Evolutionary conservation across 2,329 filamentous ascomycete genomes (phyloP).

Genomic region (Curvularia lunata): DNA sequence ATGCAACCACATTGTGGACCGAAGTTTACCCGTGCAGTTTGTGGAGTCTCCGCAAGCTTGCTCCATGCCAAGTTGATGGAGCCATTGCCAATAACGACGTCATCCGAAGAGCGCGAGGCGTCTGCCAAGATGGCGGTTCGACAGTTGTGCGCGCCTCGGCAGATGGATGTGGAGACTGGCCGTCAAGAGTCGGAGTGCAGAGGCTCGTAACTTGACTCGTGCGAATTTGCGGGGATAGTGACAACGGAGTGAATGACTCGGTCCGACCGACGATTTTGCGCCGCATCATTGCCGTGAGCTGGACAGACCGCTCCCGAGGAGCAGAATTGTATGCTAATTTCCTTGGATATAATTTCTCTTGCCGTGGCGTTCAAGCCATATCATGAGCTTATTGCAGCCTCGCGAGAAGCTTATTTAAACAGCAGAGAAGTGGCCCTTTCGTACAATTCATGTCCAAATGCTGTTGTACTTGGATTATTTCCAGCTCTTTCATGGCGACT

Average conservation of each 20-base stretch:
- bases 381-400: neutral
- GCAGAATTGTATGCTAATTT: neutral
- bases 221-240: constrained; percentile 9
- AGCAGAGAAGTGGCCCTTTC: neutral
- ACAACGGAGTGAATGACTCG: constrained; percentile 8
- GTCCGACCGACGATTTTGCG: neutral
- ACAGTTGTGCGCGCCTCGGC: constrained; percentile 24
- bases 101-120: constrained; percentile 18
- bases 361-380: neutral
- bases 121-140: constrained; percentile 30
- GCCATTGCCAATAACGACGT: constrained; percentile 10
- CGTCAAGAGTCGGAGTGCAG: constrained; percentile 8
- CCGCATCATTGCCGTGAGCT: neutral
- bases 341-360: neutral
- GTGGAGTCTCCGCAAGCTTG: constrained; percentile 21
- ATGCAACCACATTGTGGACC: constrained; percentile 16
- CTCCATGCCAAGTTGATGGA: constrained; percentile 25
- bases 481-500: constrained; percentile 1
- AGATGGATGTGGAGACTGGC: constrained; percentile 18
- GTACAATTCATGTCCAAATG: neutral
- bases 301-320: constrained; percentile 1
- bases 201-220: constrained; percentile 5
- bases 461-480: neutral
- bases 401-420: neutral
- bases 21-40: constrained; percentile 32